Evolutionary conservation across 1,284 basidiomycete genomes (phyloP), one percentile per base, ranked within the genome.

Genomic region (Hypsizygus ulmarius): DNA sequence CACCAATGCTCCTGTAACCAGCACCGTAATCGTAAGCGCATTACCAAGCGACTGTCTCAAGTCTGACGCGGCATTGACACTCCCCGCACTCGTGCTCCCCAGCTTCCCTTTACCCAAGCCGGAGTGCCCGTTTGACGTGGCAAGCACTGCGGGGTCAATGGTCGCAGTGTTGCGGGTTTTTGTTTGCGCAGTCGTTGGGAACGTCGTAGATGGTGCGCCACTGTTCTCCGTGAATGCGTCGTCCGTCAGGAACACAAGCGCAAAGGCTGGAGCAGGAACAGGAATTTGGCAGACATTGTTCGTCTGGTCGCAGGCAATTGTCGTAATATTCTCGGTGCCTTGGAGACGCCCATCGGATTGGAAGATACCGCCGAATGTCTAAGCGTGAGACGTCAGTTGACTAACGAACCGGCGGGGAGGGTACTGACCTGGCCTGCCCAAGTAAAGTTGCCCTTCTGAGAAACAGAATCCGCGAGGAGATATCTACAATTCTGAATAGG

Each of bases 211-310:
- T 5, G 66, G 55, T 25, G 57, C 61, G 0, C 67, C 64, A 0
- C 69, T 64, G 1, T 69, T 69, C 35, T 73, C 71, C 1, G 59
- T 55, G 47, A 75, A 55, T 1, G 77, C 72, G 5, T 63, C 62
- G 30, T 74, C 65, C n/a, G 67, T 72, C 40, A 69, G 68, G 73
- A 86, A 90, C 16, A 91, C 85, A 43, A 91, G 70, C 3, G 85
- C 87, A 46, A 81, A 78, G 9, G 77, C 77, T 0, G 89, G 88
- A 1, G 86, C 87, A n/a, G 78, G 78, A 16, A 91, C 81, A 1
- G 68, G 71, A 46, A 91, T 69, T 5, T 63, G 53, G 65, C 89
- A 91, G 0, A 69, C 66, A 45, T 79, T 77, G 47, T 70, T 64
- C 4, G 62, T 53, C 18, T 62, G 62, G 49, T 67, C 64, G 47